Conservation (phyloP, 441 rosid genomes). For the Sinapis alba region DNA sequence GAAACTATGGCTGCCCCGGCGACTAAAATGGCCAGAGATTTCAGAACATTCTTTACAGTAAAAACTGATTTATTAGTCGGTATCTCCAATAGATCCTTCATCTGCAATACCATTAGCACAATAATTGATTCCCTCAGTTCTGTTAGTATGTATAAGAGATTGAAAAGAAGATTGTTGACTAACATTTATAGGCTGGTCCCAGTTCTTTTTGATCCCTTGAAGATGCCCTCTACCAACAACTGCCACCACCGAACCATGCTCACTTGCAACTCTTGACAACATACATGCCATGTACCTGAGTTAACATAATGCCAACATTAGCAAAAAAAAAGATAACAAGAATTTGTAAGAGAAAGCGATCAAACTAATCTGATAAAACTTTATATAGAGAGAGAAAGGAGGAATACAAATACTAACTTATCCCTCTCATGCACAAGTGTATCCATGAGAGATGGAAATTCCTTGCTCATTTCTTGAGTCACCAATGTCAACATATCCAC, state of each 20-base stretch:
- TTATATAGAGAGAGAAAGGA: neutral
- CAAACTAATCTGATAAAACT: neutral
- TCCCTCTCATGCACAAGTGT: conserved; percentile 94
- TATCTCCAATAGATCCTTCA: conserved; percentile 59
- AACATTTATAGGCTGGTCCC: conserved; percentile 77
- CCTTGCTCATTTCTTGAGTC: conserved; percentile 94
- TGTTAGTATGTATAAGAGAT: neutral
- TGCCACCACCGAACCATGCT: conserved; percentile 77
- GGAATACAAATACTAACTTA: conserved; percentile 53
- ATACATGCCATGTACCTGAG: conserved; percentile 57
- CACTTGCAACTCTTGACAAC: conserved; percentile 59
- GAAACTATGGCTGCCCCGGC: conserved; percentile 74
- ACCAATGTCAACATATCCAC: no score
- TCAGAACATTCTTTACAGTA: conserved; percentile 49
- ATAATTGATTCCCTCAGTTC: neutral
- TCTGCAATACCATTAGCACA: conserved; percentile 40
- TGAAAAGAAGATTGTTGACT: no score
- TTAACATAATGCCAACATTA: no score
- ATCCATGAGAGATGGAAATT: conserved; percentile 87
- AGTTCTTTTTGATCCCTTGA: conserved; percentile 76
- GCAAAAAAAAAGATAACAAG: no score
- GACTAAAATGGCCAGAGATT: conserved; percentile 54
- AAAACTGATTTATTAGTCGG: conserved; percentile 54
- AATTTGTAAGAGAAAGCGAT: neutral
- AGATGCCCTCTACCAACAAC: conserved; percentile 95